Evolutionary conservation across 148 eudicot genomes (phyloP), one percentile per base, ranked within the genome.

Genomic region (Vaccinium myrtillus): DNA sequence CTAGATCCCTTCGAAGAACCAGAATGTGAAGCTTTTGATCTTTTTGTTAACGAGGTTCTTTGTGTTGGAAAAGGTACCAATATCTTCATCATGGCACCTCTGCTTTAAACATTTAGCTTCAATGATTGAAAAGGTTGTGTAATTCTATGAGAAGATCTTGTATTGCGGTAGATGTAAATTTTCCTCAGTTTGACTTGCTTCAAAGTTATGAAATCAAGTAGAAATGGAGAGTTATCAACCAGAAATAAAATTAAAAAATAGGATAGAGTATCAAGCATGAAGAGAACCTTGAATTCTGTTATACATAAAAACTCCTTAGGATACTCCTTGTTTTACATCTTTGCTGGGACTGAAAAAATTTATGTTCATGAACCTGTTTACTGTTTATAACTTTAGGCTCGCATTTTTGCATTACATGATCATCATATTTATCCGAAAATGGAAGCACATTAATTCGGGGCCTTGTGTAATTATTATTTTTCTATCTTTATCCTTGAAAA

Each of bases 1-100:
- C 84, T 95, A 81, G 98, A 97, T 90, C 99, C 99, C 79, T 97
- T 97, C 83, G 96, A 95, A 70, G 86, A 92, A 74, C 98, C 99
- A 73, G 98, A 97, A 87, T 92, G 96, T 69, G 99, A 97, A 85
- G 98, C 99, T 39, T 88, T 88, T 85, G 98, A 97, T 84, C 49
- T 97, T 75, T 97, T 97, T 79, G 98, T 97, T 86, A 95, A 97
- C 78, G 94, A 93, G 90, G 85, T 78, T 87, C 87, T 94, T 70
- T 97, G 99, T 86, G 84, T 89, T 84, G 99, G 99, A 71, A 90
- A 88, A 95, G 96, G 99, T 97, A 90, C 83, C 19, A 71, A 67
- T 78, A 27, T 18, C 23, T 71, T 39, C 25, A 65, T 30, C 79
- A 65, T 76, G 11, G 30, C 23, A 2, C 70, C 75, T 58, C 67